These are phyloP conservation scores for Globisporangium irregulare DNA, from an alignment of 352 stramenopile species.

Conservation along the genomic window DNA sequence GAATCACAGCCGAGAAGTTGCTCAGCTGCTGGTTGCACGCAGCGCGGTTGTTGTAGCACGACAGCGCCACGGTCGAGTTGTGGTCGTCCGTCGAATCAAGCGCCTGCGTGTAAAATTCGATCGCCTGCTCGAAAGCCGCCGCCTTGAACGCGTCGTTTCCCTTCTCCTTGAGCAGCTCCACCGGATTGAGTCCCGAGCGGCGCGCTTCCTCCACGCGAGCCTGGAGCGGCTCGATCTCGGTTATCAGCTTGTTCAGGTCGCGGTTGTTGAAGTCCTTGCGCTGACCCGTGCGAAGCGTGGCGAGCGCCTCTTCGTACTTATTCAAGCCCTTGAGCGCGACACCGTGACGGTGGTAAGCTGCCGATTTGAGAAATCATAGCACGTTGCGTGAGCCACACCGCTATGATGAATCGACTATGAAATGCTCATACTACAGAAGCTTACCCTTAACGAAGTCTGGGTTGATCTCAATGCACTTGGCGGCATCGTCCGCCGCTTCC, in stretches of 20 bases:
- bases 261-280: constrained; percentile 84
- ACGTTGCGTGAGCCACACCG: constrained; percentile 11
- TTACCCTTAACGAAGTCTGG: constrained; percentile 92
- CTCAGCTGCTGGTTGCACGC: constrained; percentile 97
- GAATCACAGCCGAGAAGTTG: constrained; percentile 95
- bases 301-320: constrained; percentile 77
- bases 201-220: constrained; percentile 58
- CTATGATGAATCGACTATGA: constrained; percentile 8
- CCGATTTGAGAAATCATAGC: background rate
- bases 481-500: constrained; percentile 85
- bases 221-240: constrained; percentile 79
- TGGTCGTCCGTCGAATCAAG: constrained; percentile 81
- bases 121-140: constrained; percentile 87
- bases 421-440: background rate
- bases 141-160: constrained; percentile 94
- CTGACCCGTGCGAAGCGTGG: constrained; percentile 68
- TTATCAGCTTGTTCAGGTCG: constrained; percentile 78
- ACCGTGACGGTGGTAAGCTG: constrained; percentile 92
- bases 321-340: constrained; percentile 89
- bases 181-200: constrained; percentile 66
- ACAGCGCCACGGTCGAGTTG: constrained; percentile 81
- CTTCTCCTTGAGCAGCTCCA: constrained; percentile 92
- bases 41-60: constrained; percentile 94
- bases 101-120: constrained; percentile 92
- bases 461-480: constrained; percentile 90